Evolutionary conservation across 1,139 yeast species (phyloP), one percentile per base, ranked within the genome.

Genomic region (Pichia sp.): DNA sequence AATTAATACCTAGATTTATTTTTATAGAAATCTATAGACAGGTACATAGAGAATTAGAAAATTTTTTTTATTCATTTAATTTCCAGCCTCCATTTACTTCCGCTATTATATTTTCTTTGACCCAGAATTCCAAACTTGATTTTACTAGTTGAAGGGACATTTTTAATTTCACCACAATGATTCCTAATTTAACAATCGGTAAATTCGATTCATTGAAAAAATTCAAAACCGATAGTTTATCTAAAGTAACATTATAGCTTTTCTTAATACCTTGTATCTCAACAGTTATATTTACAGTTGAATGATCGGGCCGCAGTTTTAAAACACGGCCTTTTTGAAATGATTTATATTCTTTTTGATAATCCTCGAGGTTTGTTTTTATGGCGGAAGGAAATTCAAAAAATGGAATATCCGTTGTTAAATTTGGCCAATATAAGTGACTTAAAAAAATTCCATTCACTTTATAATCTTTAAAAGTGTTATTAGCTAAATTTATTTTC

Each of bases 161-260:
- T 32, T 63, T 63, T 44, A 54, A 55, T 51, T 47, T 59, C 59
- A 55, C 61, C 53, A 63, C 50, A 10, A 58, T 45, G 22, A 55
- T 45, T 16, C 61, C 64, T 11, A 60, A 39, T 43, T 59, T 61
- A n/a, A 59, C 49, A n/a, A 37, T 9, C 11, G 40, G 41, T 25
- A 45, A 22, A 2, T 30, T 38, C 2, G 42, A 39, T 35, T 54
- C 57, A 4, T 51, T 28, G 1, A 54, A 49, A 4, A 74, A 62
- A 22, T 69, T 63, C 22, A 86, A 74, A 3, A 83, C 75, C 0
- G 83, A 69, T 1, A 95, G 95, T 52, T 82, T 80, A 30, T 78
- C 83, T 0, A 95, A 82, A 0, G 82, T 63, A 0, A 85, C 95
- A 6, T 68, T 67, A 51, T 74, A 72, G 1, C 58, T 58, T 22